A percentile compares a stretch with the other conserved stretches of the same genome.
These are phyloP conservation scores for Lignosus rhinocerotis DNA, from an alignment of 1,284 basidiomycete species.

Conservation along the genomic window DNA sequence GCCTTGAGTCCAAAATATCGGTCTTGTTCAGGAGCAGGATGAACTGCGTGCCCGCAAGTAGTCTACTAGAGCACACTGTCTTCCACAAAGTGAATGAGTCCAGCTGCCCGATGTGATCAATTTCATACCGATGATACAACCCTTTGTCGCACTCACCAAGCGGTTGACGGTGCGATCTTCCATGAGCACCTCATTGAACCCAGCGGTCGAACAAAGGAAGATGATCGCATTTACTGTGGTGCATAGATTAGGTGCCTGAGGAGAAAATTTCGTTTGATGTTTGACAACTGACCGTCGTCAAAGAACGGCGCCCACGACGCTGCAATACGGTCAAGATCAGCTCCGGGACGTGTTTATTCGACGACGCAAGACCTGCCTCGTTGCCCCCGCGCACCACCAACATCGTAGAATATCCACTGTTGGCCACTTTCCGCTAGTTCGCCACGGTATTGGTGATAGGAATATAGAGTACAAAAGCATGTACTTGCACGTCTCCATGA, in stretches of 20 bases:
- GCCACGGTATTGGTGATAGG: not conserved
- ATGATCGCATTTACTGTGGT: conserved; percentile 56
- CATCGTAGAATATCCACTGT: conserved; percentile 61
- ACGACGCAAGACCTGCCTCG: conserved; percentile 40
- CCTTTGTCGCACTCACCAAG: conserved; percentile 39
- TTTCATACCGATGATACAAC: not conserved
- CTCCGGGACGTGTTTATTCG: not conserved
- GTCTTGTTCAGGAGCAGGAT: conserved; percentile 66
- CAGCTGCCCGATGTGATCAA: conserved; percentile 34
- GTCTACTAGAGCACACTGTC: conserved; percentile 55
- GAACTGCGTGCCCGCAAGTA: conserved; percentile 53
- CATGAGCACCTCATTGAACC: conserved; percentile 61
- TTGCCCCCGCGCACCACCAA: conserved; percentile 55
- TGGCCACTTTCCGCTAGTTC: conserved; percentile 37
- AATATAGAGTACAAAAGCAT: not conserved
- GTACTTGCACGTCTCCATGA: conserved; percentile 44
- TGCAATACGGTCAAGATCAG: conserved; percentile 20
- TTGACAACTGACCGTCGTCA: conserved; percentile 50
- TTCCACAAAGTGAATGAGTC: conserved; percentile 65
- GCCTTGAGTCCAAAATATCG: conserved; percentile 57
- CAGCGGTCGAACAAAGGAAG: conserved; percentile 65
- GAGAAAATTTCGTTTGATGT: not conserved
- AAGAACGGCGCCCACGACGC: conserved; percentile 68
- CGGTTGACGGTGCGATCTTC: conserved; percentile 62
- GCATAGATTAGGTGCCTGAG: conserved; percentile 2